Percentiles rank a stretch among this genome's conserved stretches.
These are phyloP conservation scores for Leccinum subgranulosum DNA, from an alignment of 768 basidiomycete species.

Conservation along the genomic window DNA sequence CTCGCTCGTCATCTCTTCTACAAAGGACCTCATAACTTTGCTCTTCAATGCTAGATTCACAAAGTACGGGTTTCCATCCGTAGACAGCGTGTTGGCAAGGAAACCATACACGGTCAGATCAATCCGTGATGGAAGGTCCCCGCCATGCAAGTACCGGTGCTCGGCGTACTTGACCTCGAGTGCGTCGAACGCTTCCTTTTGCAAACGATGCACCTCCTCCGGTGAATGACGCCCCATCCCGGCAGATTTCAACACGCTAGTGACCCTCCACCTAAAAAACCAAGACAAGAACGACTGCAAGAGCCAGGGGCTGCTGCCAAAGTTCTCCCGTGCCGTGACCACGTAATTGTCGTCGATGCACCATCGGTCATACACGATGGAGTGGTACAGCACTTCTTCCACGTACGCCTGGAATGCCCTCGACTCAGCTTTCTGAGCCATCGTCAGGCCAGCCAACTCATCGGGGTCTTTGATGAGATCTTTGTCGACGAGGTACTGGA, in stretches of 20 bases:
- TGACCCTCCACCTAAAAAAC: constrained; percentile 21
- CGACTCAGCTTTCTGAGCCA: constrained; percentile 30
- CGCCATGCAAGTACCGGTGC: constrained; percentile 26
- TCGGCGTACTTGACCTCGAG: constrained; percentile 27
- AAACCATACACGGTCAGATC: constrained; percentile 31
- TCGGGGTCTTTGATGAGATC: constrained; percentile 28
- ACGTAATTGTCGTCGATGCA: constrained; percentile 25
- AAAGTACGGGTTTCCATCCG: constrained; percentile 27
- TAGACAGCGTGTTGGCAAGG: constrained; percentile 28
- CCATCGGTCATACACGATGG: constrained; percentile 33
- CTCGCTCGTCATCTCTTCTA: constrained; percentile 21
- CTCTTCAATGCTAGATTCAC: constrained; percentile 20
- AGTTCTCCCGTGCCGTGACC: constrained; percentile 9
- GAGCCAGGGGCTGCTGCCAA: constrained; percentile 15
- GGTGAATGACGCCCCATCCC: constrained; percentile 33
- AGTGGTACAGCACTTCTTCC: constrained; percentile 29
- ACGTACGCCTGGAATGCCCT: constrained; percentile 34
- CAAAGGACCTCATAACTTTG: constrained; percentile 16
- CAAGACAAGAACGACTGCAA: constrained; percentile 23
- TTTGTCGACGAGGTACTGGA: constrained; percentile 27
- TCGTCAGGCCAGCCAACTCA: constrained; percentile 22
- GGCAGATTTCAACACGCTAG: constrained; percentile 11
- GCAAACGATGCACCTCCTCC: constrained; percentile 30
- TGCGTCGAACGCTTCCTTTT: constrained; percentile 29
- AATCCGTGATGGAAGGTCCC: constrained; percentile 23